phyloP scores from a whole-genome alignment of 371 early-diverging fungal genomes.

The Mortierella sp. region DNA sequence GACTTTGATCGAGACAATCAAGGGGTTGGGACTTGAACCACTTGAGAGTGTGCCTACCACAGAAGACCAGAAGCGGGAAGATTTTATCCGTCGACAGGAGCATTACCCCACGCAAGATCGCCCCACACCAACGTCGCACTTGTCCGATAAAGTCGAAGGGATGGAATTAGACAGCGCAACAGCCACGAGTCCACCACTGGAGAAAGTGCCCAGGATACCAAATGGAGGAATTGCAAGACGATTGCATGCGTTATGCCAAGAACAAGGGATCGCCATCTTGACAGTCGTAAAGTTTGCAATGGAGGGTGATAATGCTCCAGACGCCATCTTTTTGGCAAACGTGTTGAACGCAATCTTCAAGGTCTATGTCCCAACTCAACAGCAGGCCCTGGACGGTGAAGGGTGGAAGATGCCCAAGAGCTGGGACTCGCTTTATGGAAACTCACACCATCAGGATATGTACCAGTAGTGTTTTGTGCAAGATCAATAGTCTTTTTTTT shows the following conservation, averaged over 20 bases:
- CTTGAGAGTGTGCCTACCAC: conserved; percentile 32
- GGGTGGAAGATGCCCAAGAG: conserved; percentile 76
- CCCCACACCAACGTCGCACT: conserved; percentile 1
- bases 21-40: conserved; percentile 12
- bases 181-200: conserved; percentile 13
- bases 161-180: conserved; percentile 41
- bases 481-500: neutral
- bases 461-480: conserved; percentile 18
- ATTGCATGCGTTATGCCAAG: conserved; percentile 58
- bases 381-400: conserved; percentile 31
- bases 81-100: conserved; percentile 14
- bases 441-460: conserved; percentile 51
- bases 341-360: conserved; percentile 66
- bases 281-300: conserved; percentile 75
- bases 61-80: conserved; percentile 26
- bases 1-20: conserved; percentile 14
- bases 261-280: conserved; percentile 57
- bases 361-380: conserved; percentile 43
- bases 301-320: conserved; percentile 84
- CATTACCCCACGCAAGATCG: conserved; percentile 10
- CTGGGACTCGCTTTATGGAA: conserved; percentile 67
- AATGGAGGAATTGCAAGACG: conserved; percentile 68
- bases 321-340: conserved; percentile 73
- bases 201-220: conserved; percentile 60
- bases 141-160: conserved; percentile 55